Base-by-base conservation (phyloP, 2,329 filamentous ascomycete genomes). In the Monosporascus sp. region DNA sequence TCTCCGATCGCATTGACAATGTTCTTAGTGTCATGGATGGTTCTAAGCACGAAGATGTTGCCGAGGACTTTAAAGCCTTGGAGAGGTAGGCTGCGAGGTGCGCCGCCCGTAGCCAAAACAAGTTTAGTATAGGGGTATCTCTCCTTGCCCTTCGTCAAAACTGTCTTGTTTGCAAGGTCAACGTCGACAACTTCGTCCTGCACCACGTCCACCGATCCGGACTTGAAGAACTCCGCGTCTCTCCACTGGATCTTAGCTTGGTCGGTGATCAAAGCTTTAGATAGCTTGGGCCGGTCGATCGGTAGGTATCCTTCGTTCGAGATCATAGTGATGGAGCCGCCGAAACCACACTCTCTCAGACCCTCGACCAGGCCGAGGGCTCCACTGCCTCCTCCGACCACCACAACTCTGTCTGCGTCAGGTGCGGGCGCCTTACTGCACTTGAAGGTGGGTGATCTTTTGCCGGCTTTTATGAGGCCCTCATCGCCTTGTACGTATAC, bases 261-360 rank as follows among this genome's bases (percentile, higher is more conserved):
- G 67, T 99, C 93, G 7, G 89, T 84, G 57, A 97, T 81, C 14
- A 99, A 78, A 0, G 93, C 91, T 73, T 99, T 99, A 66, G 92
- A 97, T 43, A 99, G 80, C 77, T 97, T 97, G 11, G 94, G 91
- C 20, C 94, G 85, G 74, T 99, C 94, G 63, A 97, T 92, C 35
- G 92, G 92, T 37, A 88, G 80, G 68, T 94, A 88, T 22, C 89
- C 87, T 71, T 99, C 94, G 59, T 82, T 86, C 14, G 89, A 86
- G 63, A 99, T 85, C 64, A 96, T 77, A 1, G 91, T 95, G 61
- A 99, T 85, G 52, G 81, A 76, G 15, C 91, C 93, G 5, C 78
- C 79, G 75, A 86, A 97, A 31, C 92, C 91, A 58, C 87, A 84
- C 58, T 88, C 87, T 44, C 93, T 86, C 17, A 99, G 81, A 14